Evolutionary conservation across 345 rosid genomes (phyloP).

Genomic region (Eucalyptus sideroxylon): DNA sequence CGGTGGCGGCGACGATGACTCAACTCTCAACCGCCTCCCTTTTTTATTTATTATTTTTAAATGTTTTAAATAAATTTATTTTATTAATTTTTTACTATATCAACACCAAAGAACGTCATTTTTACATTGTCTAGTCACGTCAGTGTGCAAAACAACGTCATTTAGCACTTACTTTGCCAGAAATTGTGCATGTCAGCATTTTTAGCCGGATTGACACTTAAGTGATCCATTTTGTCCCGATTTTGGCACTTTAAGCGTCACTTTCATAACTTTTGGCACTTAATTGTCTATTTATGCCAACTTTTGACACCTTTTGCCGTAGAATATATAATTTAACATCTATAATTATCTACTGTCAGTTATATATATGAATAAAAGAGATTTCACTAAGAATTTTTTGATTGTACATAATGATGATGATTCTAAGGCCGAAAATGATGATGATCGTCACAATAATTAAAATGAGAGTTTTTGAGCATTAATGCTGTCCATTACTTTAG

Average conservation of each 20-base stretch:
- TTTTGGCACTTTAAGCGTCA: too few species aligned
- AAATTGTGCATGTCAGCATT: too few species aligned
- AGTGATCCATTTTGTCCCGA: too few species aligned
- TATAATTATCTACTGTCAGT: background rate
- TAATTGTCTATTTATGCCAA: too few species aligned
- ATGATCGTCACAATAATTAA: background rate
- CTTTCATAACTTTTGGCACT: too few species aligned
- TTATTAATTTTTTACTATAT: too few species aligned
- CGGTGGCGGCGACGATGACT: too few species aligned
- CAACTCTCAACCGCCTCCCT: rapidly evolving
- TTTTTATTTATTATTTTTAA: too few species aligned
- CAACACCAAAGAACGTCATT: too few species aligned
- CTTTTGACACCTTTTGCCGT: too few species aligned
- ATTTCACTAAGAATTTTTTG: background rate
- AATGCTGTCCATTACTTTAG: background rate
- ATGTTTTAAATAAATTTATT: too few species aligned
- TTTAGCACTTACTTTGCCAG: rapidly evolving
- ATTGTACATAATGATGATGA: background rate
- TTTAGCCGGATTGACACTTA: rapidly evolving
- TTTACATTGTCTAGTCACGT: too few species aligned
- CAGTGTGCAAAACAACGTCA: rapidly evolving
- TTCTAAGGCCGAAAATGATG: background rate
- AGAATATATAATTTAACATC: background rate
- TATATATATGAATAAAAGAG: background rate
- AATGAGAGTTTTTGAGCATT: background rate